Evolutionary conservation across 768 basidiomycete species (phyloP), one percentile per base, ranked within the genome.

Genomic region (Favolaschia claudopus): DNA sequence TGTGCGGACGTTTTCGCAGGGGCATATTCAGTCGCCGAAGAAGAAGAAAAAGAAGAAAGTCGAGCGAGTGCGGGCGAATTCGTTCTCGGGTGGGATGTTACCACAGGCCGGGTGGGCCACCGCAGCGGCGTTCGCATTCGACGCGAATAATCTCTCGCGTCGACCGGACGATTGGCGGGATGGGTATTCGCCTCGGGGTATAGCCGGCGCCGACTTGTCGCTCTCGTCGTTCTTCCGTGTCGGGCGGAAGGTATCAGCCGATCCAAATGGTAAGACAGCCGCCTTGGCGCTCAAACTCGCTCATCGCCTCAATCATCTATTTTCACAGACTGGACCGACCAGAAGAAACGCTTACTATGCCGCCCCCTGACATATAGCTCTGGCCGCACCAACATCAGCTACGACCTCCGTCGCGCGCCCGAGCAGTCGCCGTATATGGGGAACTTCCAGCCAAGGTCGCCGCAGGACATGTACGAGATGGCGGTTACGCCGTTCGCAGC

Each of bases 401-500:
- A 45, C 51, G 45, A 56, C 63, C 1, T 59, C 48, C 60, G 49
- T 14, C 24, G 36, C 44, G 15, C 62, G 31, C 49, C 37, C 15
- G 20, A 49, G 28, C 9, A 37, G 13, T 25, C 64, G 48, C 12
- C 31, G 20, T 22, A 19, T 38, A 28, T 61, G 29, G 60, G 60
- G 7, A 4, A 15, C 22, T 61, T 55, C 48, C 27, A 27, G 47
- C 60, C 60, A 2, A 28, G 14, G n/a, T 49, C 24, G 17, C 32
- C n/a, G 20, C 7, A 24, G 40, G 82, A 84, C 57, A 72, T 84
- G 64, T 67, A 69, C 28, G 76, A 76, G 33, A 76, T 77, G 31
- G 77, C 74, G 25, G 79, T 79, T 20, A 73, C 72, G 44, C 83
- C 83, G 1, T 76, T 77, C 8, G 69, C 77, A 9, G 65, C 65